These are phyloP conservation scores for Kodamaea kakaduensis DNA, from an alignment of 805 yeast species.

Conservation along the genomic window DNA sequence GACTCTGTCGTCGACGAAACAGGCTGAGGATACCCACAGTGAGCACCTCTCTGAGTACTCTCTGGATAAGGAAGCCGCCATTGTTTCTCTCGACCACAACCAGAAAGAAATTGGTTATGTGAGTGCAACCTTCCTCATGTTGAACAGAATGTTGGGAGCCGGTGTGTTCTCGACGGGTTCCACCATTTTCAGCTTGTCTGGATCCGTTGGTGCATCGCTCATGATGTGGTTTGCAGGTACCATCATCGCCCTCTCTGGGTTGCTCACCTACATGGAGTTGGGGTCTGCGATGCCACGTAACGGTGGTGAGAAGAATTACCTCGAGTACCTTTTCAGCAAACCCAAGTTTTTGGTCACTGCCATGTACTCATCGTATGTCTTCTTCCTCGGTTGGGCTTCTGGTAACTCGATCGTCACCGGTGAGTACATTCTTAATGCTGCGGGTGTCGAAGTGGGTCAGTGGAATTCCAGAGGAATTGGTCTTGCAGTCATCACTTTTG, in stretches of 20 bases:
- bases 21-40: conserved; percentile 3
- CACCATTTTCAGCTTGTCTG: conserved; percentile 52
- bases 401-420: conserved; percentile 81
- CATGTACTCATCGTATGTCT: conserved; percentile 62
- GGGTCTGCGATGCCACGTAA: conserved; percentile 74
- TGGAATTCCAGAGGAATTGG: conserved; percentile 82
- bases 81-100: conserved; percentile 41
- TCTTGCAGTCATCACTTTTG: conserved; percentile 66
- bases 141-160: conserved; percentile 71
- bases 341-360: conserved; percentile 67
- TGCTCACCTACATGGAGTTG: conserved; percentile 74
- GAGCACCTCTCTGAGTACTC: conserved; percentile 9
- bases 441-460: conserved; percentile 58
- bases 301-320: conserved; percentile 83
- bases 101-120: conserved; percentile 42
- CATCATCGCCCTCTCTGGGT: conserved; percentile 51
- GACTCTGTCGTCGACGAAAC: conserved; percentile 6
- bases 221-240: conserved; percentile 76
- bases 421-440: conserved; percentile 71
- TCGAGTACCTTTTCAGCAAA: conserved; percentile 64
- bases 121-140: conserved; percentile 47
- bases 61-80: conserved; percentile 20
- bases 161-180: conserved; percentile 71
- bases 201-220: conserved; percentile 69
- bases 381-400: conserved; percentile 81